A percentile compares a stretch with the other conserved stretches of the same genome.
Evolutionary conservation across 2,329 filamentous ascomycete species (phyloP).

Genomic region (Orbilia blumenaviensis): DNA sequence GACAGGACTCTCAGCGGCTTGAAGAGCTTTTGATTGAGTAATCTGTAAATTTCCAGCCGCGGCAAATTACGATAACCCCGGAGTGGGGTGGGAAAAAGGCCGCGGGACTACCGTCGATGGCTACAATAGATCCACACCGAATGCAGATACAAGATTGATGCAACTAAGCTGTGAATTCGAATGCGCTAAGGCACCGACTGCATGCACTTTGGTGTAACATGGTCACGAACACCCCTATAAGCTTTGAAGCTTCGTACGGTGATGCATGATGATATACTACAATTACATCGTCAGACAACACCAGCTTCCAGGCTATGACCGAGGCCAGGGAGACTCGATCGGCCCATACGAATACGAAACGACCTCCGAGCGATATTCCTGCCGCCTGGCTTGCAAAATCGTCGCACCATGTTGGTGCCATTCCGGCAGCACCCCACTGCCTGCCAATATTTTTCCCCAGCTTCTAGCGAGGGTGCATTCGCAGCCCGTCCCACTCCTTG

Average conservation of each 20-base stretch:
- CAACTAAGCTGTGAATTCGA: too few relatives aligned
- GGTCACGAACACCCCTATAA: too few relatives aligned
- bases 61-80: not conserved
- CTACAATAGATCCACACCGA: not conserved
- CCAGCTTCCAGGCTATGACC: too few relatives aligned
- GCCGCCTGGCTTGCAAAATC: not conserved
- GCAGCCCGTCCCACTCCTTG: too few relatives aligned
- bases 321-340: too few relatives aligned
- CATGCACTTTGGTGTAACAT: not conserved
- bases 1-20: not conserved
- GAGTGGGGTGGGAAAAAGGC: not conserved
- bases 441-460: not conserved
- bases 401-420: slow-evolving; percentile 5
- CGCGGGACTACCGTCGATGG: not conserved
- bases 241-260: too few relatives aligned
- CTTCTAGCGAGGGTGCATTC: too few relatives aligned
- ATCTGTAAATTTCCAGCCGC: not conserved
- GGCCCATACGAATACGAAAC: slow-evolving; percentile 14
- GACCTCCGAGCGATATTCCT: not conserved
- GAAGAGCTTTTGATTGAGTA: not conserved
- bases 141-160: too few relatives aligned
- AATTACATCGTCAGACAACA: too few relatives aligned
- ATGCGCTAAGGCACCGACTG: too few relatives aligned
- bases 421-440: not conserved
- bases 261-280: too few relatives aligned